Evolutionary conservation across 805 yeast genomes (phyloP).

Genomic region (Ogataea haglerorum): DNA sequence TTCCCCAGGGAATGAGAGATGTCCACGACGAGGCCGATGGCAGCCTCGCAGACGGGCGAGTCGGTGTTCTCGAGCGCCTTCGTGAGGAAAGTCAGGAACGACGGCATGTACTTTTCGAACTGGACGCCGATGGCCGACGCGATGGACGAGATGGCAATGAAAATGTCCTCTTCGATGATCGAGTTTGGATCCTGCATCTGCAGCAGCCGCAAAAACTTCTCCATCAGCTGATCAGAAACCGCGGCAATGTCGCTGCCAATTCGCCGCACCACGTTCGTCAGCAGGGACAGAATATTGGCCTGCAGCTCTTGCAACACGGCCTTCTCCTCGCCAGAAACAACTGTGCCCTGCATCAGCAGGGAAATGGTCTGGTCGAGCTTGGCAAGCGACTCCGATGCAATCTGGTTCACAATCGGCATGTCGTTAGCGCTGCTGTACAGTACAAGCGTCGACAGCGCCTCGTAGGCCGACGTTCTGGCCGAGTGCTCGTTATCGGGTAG

Average conservation of each 20-base stretch:
- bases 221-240: slow-evolving; percentile 85
- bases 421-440: slow-evolving; percentile 69
- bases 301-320: slow-evolving; percentile 85
- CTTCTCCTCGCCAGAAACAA: slow-evolving; percentile 58
- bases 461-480: slow-evolving; percentile 94
- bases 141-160: slow-evolving; percentile 86
- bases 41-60: slow-evolving; percentile 79
- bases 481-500: slow-evolving; percentile 80
- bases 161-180: slow-evolving; percentile 85
- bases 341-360: slow-evolving; percentile 46
- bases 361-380: slow-evolving; percentile 70
- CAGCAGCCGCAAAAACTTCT: slow-evolving; percentile 70
- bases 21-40: slow-evolving; percentile 94
- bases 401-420: slow-evolving; percentile 60
- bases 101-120: slow-evolving; percentile 73
- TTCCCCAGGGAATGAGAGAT: slow-evolving; percentile 84
- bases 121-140: slow-evolving; percentile 73
- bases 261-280: slow-evolving; percentile 83
- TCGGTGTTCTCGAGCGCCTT: slow-evolving; percentile 80
- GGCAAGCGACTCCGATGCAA: slow-evolving; percentile 70
- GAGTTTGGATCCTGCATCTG: slow-evolving; percentile 56
- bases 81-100: slow-evolving; percentile 79
- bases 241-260: slow-evolving; percentile 58
- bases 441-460: slow-evolving; percentile 82
- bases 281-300: slow-evolving; percentile 69